A percentile compares a stretch with the other conserved stretches of the same genome.
phyloP scores from a whole-genome alignment of 441 rosid species.

The Erodium trifolium region DNA sequence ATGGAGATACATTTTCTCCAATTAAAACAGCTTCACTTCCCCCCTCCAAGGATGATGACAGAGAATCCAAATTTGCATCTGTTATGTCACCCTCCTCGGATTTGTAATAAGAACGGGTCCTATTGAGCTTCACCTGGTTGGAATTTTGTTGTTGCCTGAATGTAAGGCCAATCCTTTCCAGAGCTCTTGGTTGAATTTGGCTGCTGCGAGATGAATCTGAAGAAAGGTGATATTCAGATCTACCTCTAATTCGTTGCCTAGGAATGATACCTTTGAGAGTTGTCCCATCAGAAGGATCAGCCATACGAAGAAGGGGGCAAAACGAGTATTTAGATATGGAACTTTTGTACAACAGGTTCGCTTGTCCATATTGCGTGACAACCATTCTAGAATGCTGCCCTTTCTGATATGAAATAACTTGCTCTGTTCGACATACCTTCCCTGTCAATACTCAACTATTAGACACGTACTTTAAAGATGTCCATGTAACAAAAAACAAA shows the following conservation, averaged over 20 bases:
- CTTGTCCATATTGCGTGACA: conserved; percentile 23
- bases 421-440: conserved; percentile 28
- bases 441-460: conserved; percentile 33
- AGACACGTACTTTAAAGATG: conserved; percentile 4
- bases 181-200: conserved; percentile 25
- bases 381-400: conserved; percentile 25
- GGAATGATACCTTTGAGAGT: conserved; percentile 15
- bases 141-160: conserved; percentile 17
- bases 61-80: conserved; percentile 43
- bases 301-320: conserved; percentile 19
- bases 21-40: conserved; percentile 49
- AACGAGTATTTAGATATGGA: conserved; percentile 22
- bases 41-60: conserved; percentile 38
- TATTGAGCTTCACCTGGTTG: conserved; percentile 29
- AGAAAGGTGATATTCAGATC: conserved; percentile 28
- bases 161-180: conserved; percentile 19
- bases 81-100: conserved; percentile 69
- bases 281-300: conserved; percentile 25
- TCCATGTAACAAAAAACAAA: not conserved
- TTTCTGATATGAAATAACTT: conserved; percentile 20
- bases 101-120: conserved; percentile 58
- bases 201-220: conserved; percentile 21
- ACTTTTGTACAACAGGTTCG: conserved; percentile 28
- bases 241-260: conserved; percentile 25
- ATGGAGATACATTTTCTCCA: conserved; percentile 42